Evolutionary conservation across 2,329 filamentous ascomycete species (phyloP).

Genomic region (Tolypocladium endophyticum): DNA sequence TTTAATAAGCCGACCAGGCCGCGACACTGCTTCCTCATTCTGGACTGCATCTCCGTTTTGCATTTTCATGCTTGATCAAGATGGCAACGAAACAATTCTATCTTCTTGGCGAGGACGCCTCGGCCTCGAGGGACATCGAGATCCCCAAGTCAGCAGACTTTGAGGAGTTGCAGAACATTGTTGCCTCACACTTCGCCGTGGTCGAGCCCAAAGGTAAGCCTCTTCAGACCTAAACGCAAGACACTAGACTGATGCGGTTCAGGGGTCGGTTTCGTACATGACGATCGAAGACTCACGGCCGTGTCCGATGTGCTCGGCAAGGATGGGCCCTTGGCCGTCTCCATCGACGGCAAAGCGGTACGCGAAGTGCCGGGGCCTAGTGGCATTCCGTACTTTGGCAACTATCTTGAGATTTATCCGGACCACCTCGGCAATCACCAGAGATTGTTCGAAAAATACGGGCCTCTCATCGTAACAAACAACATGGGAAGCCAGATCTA

Average conservation of each 20-base stretch:
- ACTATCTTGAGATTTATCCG: conserved; percentile 43
- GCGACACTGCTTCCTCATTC: not conserved
- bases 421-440: conserved; percentile 48
- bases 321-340: conserved; percentile 26
- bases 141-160: conserved; percentile 21
- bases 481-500: conserved; percentile 40
- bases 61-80: not conserved
- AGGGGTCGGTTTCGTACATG: conserved; percentile 26
- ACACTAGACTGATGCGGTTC: not conserved
- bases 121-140: conserved; percentile 24
- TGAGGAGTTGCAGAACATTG: conserved; percentile 25
- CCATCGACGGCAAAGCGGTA: conserved; percentile 37
- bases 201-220: conserved; percentile 27
- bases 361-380: conserved; percentile 39
- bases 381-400: conserved; percentile 38
- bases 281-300: conserved; percentile 18
- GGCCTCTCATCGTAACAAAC: conserved; percentile 38
- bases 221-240: not conserved
- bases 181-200: conserved; percentile 31
- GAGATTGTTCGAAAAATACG: conserved; percentile 41
- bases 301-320: conserved; percentile 23
- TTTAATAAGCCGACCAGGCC: not conserved
- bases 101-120: conserved; percentile 28
- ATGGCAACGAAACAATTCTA: conserved; percentile 30
- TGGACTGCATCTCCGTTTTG: not conserved